Conservation (phyloP, 2,329 filamentous ascomycete genomes). For the Paecilomyces formosus region DNA sequence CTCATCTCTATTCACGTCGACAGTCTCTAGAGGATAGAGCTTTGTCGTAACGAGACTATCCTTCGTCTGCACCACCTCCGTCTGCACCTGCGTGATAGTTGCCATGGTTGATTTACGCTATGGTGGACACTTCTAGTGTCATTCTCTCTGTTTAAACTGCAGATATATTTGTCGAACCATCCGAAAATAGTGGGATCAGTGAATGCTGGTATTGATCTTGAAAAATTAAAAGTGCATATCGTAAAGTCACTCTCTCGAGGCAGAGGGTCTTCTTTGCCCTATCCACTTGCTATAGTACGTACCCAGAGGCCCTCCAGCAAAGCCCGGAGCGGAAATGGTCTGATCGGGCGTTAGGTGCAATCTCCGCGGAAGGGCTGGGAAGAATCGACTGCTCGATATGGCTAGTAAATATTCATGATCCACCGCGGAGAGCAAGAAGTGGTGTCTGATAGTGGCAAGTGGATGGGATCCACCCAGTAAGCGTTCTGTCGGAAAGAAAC, state of each 20-base stretch:
- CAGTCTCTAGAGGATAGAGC: constrained; percentile 11
- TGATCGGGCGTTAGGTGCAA: background rate
- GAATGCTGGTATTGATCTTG: background rate
- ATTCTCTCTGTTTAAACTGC: background rate
- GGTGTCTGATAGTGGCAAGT: background rate
- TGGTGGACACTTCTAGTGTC: background rate
- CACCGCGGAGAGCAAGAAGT: background rate
- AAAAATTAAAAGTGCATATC: background rate
- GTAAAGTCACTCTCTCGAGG: background rate
- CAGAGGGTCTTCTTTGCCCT: background rate
- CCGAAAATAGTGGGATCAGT: background rate
- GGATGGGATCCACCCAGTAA: background rate
- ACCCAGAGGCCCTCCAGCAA: background rate
- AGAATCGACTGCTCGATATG: background rate
- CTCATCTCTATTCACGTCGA: constrained; percentile 17
- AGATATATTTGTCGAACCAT: background rate
- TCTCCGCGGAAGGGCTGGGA: background rate
- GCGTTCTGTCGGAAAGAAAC: background rate
- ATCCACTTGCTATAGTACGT: background rate
- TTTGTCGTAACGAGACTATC: constrained; percentile 5
- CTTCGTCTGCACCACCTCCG: constrained; percentile 13
- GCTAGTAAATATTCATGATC: background rate
- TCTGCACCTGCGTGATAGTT: constrained; percentile 17
- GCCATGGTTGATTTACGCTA: constrained; percentile 12
- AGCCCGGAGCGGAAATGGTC: background rate